Conservation (phyloP, 108 stramenopile species). For the Parietichytrium sp. region DNA sequence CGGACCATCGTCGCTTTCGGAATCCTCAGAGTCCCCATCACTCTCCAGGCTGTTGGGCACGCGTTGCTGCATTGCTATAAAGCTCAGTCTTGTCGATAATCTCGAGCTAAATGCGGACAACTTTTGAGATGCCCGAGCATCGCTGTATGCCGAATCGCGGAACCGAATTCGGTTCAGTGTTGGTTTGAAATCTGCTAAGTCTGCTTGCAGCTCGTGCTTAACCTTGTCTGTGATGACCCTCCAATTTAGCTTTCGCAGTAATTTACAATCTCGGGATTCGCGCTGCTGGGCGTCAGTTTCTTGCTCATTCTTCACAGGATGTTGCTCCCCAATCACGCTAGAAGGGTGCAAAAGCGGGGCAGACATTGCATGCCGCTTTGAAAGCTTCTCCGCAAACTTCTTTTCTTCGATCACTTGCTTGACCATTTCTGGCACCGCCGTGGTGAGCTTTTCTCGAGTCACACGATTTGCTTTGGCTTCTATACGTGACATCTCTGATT, state of each 20-base stretch:
- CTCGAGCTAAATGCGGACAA: too few species aligned
- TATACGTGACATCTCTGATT: not conserved
- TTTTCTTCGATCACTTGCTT: not conserved
- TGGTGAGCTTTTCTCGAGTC: not conserved
- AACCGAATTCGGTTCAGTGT: too few species aligned
- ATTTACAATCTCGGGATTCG: not conserved
- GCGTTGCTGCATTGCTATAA: too few species aligned
- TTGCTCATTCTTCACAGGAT: not conserved
- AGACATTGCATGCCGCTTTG: conserved; percentile 29
- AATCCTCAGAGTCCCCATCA: too few species aligned
- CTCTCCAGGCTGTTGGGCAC: too few species aligned
- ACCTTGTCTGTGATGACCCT: not conserved
- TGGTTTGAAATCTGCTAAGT: too few species aligned
- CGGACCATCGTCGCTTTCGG: too few species aligned
- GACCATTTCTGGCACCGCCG: not conserved
- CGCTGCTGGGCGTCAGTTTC: not conserved
- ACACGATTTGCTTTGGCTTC: not conserved
- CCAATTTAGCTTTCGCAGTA: not conserved
- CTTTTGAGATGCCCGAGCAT: too few species aligned
- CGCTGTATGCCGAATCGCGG: too few species aligned
- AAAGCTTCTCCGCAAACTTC: conserved; percentile 3
- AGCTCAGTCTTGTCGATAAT: too few species aligned
- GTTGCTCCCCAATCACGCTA: not conserved
- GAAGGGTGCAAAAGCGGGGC: not conserved
- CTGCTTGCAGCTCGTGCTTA: not conserved